Evolutionary conservation across 257 asterid species (phyloP), one percentile per base, ranked within the genome.

Genomic region (Fraxinus anomala): DNA sequence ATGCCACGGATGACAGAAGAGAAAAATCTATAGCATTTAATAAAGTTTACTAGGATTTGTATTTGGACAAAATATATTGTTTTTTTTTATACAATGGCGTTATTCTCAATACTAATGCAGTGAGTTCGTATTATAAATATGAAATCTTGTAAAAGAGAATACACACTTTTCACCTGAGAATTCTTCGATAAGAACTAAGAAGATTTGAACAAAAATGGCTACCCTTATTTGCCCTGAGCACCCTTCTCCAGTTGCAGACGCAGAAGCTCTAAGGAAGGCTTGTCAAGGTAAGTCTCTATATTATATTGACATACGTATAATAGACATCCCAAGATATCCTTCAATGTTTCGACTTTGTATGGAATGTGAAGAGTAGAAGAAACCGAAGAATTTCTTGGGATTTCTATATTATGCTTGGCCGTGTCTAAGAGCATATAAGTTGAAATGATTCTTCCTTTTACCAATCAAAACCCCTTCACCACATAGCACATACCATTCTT

Each of bases 221-320:
- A 82, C 94, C 75, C 80, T 93, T 37, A 77, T 82, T 75, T 90
- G 49, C 86, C 97, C 98, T 3, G 94, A 88, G 1, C 85, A 89
- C 78, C 85, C 88, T 77, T 93, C 97, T 66, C 93, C 94, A 31
- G 89, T 86, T 79, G 94, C 91, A 13, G 97, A 93, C 69, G 98
- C 98, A 21, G 96, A 93, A 81, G 90, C 92, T 79, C 86, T 93
- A 36, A 80, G 78, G 77, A 90, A 93, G 82, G 98, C 98, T 77
- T 85, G 82, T 66, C 81, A 93, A 81, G 97, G 98, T 92, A 83
- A 8, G n/a, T 42, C 5, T 37, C 42, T 37, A 37, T 37, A 10
- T 9, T 37, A 6, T 36, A 36, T 36, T 36, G 39, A 36, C 39
- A 6, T 6, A 36, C 9, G 14, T 36, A 5, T 36, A 36, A 36